Evolutionary conservation across 78 protist species (phyloP), one percentile per base, ranked within the genome.

Genomic region (Dictyostelium firmibasis): DNA sequence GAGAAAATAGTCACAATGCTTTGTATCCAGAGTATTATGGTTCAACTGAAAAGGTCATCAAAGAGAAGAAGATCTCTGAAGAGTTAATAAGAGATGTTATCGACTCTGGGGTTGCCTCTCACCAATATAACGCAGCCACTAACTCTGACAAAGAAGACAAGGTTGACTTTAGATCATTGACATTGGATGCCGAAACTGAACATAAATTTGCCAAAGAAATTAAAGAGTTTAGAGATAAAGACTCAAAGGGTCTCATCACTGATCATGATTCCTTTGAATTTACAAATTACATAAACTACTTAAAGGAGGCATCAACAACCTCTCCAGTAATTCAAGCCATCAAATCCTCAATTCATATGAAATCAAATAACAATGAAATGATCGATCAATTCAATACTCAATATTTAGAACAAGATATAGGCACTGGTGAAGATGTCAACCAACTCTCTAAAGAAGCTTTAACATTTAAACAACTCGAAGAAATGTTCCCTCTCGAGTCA

Each of bases 131-230:
- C 16, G 79, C 27, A 5, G 44, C 79, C 6, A 0, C 79, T 3
- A 10, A 38, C 35, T 6, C 11, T 9, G 57, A 60, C 10, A 16
- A 82, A 57, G 86, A 82, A 60, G 86, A 82, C 25, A 50, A 57
- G 11, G 75, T 82, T 1, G 86, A 82, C 20, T 82, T 57, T 57
- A 82, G 86, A 82, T 35, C 86, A 2, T n/a, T 82, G 18, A 20
- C 35, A 60, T 35, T 82, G 23, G 47, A 27, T 20, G 33, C 29
- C 7, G 75, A 82, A 82, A 57, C 47, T 18, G 69, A 82, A 60
- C 5, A 4, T 14, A 29, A 35, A 57, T 82, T 16, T 23, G 25
- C 38, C 2, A 25, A 33, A 0, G 3, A 25, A 18, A 82, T 82
- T 35, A 33, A 27, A 5, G 53, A 82, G 23, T 82, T 82, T 35